Evolutionary conservation across 176 grass and related monocot species (phyloP).

Genomic region (Carex parvula): DNA sequence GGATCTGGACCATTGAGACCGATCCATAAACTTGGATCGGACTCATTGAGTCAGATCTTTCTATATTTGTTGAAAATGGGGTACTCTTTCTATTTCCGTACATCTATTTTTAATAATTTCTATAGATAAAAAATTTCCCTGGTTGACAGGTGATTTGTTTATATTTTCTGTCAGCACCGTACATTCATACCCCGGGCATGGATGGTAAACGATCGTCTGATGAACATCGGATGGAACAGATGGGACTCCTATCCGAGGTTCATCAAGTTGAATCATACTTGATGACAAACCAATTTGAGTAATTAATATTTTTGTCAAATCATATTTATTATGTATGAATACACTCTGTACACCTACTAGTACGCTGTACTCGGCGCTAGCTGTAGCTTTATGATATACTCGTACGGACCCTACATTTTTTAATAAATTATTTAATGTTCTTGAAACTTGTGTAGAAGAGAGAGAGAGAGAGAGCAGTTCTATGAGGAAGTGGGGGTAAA

Average conservation of each 20-base stretch:
- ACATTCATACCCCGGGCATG: background rate
- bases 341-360: background rate
- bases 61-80: too few species aligned
- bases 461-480: background rate
- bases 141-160: background rate
- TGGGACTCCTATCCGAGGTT: background rate
- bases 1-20: too few species aligned
- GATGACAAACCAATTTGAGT: background rate
- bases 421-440: background rate
- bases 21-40: too few species aligned
- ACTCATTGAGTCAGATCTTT: too few species aligned
- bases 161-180: background rate
- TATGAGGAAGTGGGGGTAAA: background rate
- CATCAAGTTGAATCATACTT: background rate
- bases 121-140: too few species aligned
- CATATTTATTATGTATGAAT: background rate
- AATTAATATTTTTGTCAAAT: background rate
- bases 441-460: constrained; percentile 11
- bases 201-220: background rate
- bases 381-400: background rate
- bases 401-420: background rate
- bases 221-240: background rate
- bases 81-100: too few species aligned
- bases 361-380: background rate
- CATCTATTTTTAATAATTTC: too few species aligned